Base-by-base conservation (phyloP, 768 basidiomycete species). In the Naematelia encephala region DNA sequence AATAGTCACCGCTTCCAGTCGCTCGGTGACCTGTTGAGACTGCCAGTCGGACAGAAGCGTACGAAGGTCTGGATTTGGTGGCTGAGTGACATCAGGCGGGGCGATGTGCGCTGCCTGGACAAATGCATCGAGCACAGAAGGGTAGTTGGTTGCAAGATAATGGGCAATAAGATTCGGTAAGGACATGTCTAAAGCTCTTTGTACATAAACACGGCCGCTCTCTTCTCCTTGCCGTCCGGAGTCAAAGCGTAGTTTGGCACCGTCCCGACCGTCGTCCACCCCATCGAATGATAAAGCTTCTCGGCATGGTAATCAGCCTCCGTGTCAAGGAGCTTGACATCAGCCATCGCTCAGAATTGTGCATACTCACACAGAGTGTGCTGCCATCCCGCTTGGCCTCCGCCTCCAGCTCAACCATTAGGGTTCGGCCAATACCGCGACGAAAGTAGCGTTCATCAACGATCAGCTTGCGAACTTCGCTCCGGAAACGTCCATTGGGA, bases 11-110 rank as follows among this genome's bases (percentile, higher is more conserved):
- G 26, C 3, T 2, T 47, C 58, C 19, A 53, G 46, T 29, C 50
- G 39, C 12, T 60, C 53, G 0, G 19, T 22, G 12, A 52, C 42
- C 29, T 46, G 28, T n/a, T 56, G 14, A n/a, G 60, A 22, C 14
- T 39, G 21, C 43, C 60, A 74, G 57, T 71, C 68, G 51, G 67
- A 66, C 1, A 72, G 64, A 8, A 77, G 39, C 1, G 68, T 70
- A 8, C 70, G 56, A 0, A 77, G 62, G 42, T 74, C 73, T 8
- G 75, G 75, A 23, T 51, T 28, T 8, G 68, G 68, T 4, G 68
- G 68, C 4, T 60, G 27, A 8, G 56, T 12, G 3, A 56, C 57
- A 45, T 73, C 68, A 2, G 71, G 71, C 14, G 61, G 23, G 14
- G 64, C 43, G 30, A 58, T 34, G 5, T 60, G 46, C 3, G 68